Percentiles rank a stretch among this genome's conserved stretches.
Conservation (phyloP, 2,329 filamentous ascomycete genomes). For the Alternaria sp. region DNA sequence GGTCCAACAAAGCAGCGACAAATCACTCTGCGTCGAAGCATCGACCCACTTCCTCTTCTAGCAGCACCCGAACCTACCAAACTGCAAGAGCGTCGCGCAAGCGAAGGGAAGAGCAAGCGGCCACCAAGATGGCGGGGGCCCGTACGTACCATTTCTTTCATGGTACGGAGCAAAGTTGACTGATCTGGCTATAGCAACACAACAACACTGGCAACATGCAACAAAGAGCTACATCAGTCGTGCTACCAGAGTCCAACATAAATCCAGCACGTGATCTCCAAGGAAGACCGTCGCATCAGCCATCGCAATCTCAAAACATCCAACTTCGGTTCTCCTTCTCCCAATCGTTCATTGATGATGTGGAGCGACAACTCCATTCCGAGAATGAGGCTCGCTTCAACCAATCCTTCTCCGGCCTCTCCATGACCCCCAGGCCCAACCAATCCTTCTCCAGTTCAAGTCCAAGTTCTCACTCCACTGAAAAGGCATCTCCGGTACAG, state of each 20-base stretch:
- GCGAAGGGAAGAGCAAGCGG: slow-evolving; percentile 8
- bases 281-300: not conserved
- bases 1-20: slow-evolving; percentile 10
- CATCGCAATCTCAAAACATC: slow-evolving; percentile 15
- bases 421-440: slow-evolving; percentile 1
- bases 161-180: not conserved
- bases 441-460: not conserved
- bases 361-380: not conserved
- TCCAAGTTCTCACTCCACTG: not conserved
- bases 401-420: slow-evolving; percentile 16
- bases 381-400: slow-evolving; percentile 1
- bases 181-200: not conserved
- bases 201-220: not conserved
- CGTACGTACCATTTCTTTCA: not conserved
- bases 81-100: slow-evolving; percentile 9
- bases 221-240: not conserved
- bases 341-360: not conserved
- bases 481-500: slow-evolving; percentile 1
- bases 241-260: not conserved
- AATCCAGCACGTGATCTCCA: not conserved
- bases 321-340: slow-evolving; percentile 30
- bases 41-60: slow-evolving; percentile 6
- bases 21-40: slow-evolving; percentile 2
- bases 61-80: not conserved
- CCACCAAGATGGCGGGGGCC: slow-evolving; percentile 18